Evolutionary conservation across 768 basidiomycete genomes (phyloP).

Genomic region (Tulasnella sp.): DNA sequence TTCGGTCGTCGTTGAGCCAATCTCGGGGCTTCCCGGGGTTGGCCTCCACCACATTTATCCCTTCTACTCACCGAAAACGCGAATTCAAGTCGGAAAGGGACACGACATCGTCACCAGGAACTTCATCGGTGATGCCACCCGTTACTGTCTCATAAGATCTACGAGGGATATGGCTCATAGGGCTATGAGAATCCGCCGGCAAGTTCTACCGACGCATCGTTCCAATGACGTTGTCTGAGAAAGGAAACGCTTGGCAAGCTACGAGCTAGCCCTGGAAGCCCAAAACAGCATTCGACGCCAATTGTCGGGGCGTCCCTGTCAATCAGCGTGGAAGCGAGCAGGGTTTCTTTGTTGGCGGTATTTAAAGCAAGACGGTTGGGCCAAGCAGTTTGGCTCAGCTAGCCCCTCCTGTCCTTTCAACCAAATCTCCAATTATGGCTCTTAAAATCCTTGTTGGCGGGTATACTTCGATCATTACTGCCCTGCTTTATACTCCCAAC

Average conservation of each 20-base stretch:
- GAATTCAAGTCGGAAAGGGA: neutral
- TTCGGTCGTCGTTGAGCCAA: neutral
- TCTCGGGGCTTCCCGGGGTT: neutral
- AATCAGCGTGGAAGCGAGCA: neutral
- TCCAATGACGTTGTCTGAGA: neutral
- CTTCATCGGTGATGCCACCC: neutral
- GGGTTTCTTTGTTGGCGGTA: neutral
- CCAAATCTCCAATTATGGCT: neutral
- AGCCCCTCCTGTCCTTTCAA: neutral
- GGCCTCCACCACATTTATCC: neutral
- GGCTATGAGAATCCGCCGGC: neutral
- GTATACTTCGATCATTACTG: slow-evolving; percentile 16
- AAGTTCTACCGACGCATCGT: neutral
- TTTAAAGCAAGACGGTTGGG: neutral
- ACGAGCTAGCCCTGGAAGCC: neutral
- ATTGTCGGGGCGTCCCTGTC: neutral
- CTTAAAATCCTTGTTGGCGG: slow-evolving; percentile 18
- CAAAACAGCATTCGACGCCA: neutral
- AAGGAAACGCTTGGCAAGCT: neutral
- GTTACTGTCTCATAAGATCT: neutral
- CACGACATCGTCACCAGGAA: neutral
- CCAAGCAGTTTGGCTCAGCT: neutral
- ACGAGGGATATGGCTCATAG: neutral
- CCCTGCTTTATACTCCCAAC: slow-evolving; percentile 7
- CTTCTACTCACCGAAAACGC: neutral